phyloP scores from a whole-genome alignment of 805 yeast genomes.

The Lipomyces spencermartinsiae region DNA sequence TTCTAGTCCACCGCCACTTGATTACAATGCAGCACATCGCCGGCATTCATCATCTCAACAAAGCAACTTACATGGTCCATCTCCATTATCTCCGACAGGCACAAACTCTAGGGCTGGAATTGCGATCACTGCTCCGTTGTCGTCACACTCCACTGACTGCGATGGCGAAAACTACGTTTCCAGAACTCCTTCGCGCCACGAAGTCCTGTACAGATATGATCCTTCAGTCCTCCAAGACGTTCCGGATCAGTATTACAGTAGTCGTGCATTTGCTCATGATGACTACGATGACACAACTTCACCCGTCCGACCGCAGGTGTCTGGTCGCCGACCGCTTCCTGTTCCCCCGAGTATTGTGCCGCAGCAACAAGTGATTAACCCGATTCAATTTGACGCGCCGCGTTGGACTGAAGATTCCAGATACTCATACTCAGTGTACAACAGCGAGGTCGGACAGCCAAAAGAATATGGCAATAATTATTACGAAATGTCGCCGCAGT shows the following conservation, averaged over 20 bases:
- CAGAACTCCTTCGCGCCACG: conserved; percentile 10
- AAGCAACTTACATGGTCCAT: conserved; percentile 1
- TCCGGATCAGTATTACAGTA: conserved; percentile 8
- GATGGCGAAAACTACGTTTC: conserved; percentile 4
- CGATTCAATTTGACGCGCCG: background rate
- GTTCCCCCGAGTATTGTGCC: background rate
- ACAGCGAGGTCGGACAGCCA: background rate
- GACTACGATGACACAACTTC: background rate
- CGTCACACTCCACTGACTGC: background rate
- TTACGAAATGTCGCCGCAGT: background rate
- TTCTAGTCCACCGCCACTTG: background rate
- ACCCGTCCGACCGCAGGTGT: background rate
- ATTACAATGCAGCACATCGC: background rate
- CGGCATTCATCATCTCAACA: background rate
- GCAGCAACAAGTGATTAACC: background rate
- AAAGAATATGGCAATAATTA: background rate
- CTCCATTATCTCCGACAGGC: conserved; percentile 19
- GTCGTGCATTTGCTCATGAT: background rate
- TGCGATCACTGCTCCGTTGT: background rate
- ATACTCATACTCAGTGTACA: background rate
- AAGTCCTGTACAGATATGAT: conserved; percentile 16
- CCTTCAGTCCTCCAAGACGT: conserved; percentile 16
- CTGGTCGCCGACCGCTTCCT: conserved; percentile 5
- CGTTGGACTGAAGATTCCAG: background rate
- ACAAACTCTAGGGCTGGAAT: conserved; percentile 14